Base-by-base conservation (phyloP, 2,329 filamentous ascomycete genomes). In the Pyricularia grisea region DNA sequence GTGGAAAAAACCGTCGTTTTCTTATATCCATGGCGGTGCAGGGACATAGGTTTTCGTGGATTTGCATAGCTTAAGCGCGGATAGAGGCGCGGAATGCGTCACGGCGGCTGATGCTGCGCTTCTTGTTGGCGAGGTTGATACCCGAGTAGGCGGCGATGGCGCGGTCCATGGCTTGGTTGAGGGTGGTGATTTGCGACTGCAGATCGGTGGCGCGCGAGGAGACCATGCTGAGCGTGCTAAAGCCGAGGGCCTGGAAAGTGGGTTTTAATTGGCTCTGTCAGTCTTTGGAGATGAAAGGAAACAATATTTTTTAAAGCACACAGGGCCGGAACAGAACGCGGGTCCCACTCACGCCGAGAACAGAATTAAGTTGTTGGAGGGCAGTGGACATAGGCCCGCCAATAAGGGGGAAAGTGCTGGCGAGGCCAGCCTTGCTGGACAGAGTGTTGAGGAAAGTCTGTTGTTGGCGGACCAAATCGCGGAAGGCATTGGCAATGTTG, bases 401-500 rank as follows among this genome's bases (percentile, higher is more conserved):
- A 28, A 79, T 69, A 31, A 78, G 30, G 2, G 75, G 77, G 4
- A 78, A 67, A 0, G 69, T 69, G 0, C 12, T 68, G 65, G 78
- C 71, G 5, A 79, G 65, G 2, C 75, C 75, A 23, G 77, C 72
- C 71, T 79, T 79, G 66, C 75, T 76, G 68, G 78, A 79, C 4
- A 79, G 70, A 33, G 77, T 77, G 33, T 77, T 77, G 17, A 79
- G 73, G 10, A 78, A 72, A 0, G n/a, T 66, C 70, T 78, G 75
- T 42, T 79, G 76, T 9, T 77, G 72, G 6, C 66, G 11, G 25
- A 76, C 75, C 25, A 79, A 78, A 69, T 75, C 64, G 27, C 42
- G n/a, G 68, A 67, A 70, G 20, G 28, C 28, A 6, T 30, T 17
- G 25, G 28, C 2, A 2, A 61, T 61, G 58, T 1, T 7, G 23